Percentiles rank a stretch among this genome's conserved stretches.
Evolutionary conservation across 495 filamentous ascomycete genomes (phyloP).

Genomic region (Neurospora terricola): DNA sequence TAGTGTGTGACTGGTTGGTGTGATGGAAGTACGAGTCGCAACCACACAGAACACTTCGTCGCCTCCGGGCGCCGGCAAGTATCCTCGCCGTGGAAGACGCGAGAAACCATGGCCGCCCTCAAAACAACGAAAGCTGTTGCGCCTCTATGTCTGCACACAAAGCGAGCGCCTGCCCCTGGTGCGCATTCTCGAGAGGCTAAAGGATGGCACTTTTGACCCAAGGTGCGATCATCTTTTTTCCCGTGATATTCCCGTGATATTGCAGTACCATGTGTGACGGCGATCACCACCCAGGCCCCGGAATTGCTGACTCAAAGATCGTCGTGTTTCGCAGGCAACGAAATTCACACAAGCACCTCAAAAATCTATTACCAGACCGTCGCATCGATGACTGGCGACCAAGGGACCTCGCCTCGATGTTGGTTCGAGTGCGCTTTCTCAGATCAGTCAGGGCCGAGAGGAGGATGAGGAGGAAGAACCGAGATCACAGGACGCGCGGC

Average conservation of each 20-base stretch:
- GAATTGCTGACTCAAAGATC: not conserved
- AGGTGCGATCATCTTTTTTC: conserved; percentile 11
- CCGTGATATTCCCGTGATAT: too few relatives aligned
- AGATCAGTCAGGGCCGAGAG: conserved; percentile 19
- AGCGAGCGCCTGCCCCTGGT: conserved; percentile 25
- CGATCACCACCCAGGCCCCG: not conserved
- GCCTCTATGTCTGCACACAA: conserved; percentile 26
- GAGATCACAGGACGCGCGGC: conserved; percentile 5
- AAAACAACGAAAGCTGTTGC: conserved; percentile 24
- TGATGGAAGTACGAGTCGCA: not conserved
- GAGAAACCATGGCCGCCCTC: conserved; percentile 25
- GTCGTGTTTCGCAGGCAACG: conserved; percentile 14
- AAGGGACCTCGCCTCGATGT: conserved; percentile 20
- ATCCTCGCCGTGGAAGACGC: conserved; percentile 20
- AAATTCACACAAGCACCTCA: conserved; percentile 26
- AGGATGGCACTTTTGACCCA: conserved; percentile 23
- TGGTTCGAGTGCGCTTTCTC: conserved; percentile 21
- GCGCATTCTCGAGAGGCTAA: conserved; percentile 23
- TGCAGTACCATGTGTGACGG: not conserved
- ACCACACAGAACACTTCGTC: not conserved
- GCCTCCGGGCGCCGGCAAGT: conserved; percentile 14
- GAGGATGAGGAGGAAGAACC: conserved; percentile 11
- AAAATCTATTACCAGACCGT: conserved; percentile 23
- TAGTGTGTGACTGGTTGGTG: not conserved
- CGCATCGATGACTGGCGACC: conserved; percentile 27